phyloP scores from a whole-genome alignment of 2,329 filamentous ascomycete species.

The Talaromyces sp. region DNA sequence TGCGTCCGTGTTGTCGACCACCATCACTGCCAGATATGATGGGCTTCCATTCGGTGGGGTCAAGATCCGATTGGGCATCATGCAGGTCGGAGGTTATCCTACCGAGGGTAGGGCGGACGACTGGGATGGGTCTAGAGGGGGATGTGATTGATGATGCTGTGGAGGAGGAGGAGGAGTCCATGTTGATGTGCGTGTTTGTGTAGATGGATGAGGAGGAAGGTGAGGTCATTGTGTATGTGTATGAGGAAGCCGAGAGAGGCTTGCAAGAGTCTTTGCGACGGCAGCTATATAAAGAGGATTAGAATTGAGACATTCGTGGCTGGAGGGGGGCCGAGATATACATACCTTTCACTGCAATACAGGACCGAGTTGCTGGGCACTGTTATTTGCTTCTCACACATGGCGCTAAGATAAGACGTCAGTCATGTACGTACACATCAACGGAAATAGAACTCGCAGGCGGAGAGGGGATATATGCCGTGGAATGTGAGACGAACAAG shows the following conservation, averaged over 20 bases:
- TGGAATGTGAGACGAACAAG: conserved; percentile 18
- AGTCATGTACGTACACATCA: conserved; percentile 21
- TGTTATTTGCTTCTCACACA: conserved; percentile 64
- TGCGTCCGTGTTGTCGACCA: conserved; percentile 11
- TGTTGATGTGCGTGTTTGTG: conserved; percentile 20
- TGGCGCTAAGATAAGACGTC: conserved; percentile 48
- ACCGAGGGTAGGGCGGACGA: conserved; percentile 12
- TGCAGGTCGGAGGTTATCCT: conserved; percentile 42
- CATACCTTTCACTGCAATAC: conserved; percentile 63
- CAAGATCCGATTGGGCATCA: conserved; percentile 44
- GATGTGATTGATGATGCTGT: conserved; percentile 21
- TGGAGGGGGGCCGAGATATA: conserved; percentile 21
- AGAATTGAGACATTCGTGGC: conserved; percentile 3
- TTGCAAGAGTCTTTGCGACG: conserved; percentile 47
- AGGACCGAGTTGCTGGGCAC: conserved; percentile 58
- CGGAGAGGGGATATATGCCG: background rate
- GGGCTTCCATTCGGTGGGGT: conserved; percentile 51
- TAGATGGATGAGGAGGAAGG: conserved; percentile 28
- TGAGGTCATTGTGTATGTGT: conserved; percentile 29
- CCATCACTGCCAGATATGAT: conserved; percentile 31
- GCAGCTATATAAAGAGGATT: conserved; percentile 32
- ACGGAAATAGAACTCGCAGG: background rate
- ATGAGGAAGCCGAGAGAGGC: conserved; percentile 41
- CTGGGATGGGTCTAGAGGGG: background rate
- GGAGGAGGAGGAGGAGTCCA: conserved; percentile 20